These are phyloP conservation scores for Colletotrichum chlorophyti DNA, from an alignment of 2,329 filamentous ascomycete species.

Conservation along the genomic window DNA sequence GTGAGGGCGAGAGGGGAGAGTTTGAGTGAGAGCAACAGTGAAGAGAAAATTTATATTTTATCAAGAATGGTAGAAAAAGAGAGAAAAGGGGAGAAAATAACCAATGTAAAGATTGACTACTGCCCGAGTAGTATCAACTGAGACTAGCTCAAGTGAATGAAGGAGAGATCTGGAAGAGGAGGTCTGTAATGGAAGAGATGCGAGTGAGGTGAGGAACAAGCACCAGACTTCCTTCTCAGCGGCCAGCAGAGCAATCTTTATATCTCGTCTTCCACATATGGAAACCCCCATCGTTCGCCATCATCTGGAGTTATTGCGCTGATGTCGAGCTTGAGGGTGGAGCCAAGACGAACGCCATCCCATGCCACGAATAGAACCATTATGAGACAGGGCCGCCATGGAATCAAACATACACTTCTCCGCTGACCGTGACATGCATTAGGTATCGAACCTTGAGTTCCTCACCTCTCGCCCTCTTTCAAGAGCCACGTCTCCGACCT, in stretches of 20 bases:
- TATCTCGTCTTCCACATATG: not conserved
- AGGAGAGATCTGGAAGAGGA: not conserved
- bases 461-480: too few relatives aligned
- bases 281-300: not conserved
- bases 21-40: not conserved
- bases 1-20: not conserved
- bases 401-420: not conserved
- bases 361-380: too few relatives aligned
- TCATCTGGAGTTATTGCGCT: conserved; percentile 1
- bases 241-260: conserved; percentile 1
- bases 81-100: not conserved
- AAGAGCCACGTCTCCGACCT: too few relatives aligned
- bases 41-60: too few relatives aligned
- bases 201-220: not conserved
- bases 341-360: not conserved
- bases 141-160: conserved; percentile 17
- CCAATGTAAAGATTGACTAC: conserved; percentile 11
- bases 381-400: too few relatives aligned
- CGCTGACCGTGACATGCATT: not conserved
- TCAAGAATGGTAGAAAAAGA: not conserved
- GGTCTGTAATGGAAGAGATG: not conserved
- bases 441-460: not conserved
- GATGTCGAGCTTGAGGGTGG: not conserved
- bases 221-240: not conserved
- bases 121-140: conserved; percentile 18